Conservation (phyloP, 306 rosid genomes). For the Dalbergia oliveri region DNA sequence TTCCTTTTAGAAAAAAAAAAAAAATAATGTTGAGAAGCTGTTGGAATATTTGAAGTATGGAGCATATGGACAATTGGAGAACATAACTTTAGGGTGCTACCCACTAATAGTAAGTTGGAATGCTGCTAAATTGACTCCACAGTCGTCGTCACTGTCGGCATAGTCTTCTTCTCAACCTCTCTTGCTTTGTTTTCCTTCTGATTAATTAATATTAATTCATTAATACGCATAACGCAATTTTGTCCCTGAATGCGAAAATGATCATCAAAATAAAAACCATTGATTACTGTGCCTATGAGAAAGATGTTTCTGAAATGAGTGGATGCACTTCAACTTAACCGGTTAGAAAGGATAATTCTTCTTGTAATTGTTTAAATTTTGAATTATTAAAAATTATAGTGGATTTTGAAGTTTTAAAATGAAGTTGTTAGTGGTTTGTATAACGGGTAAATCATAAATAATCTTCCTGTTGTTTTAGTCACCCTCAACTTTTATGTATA, state of each 20-base stretch:
- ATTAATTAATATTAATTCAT: neutral
- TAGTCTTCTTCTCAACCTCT: neutral
- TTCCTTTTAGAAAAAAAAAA: neutral
- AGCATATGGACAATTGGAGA: neutral
- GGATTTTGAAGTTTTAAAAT: too few relatives aligned
- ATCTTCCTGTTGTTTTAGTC: too few relatives aligned
- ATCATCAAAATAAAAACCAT: neutral
- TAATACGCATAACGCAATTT: neutral
- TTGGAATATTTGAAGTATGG: conserved; percentile 10
- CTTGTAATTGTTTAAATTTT: too few relatives aligned
- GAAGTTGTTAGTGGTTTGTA: too few relatives aligned
- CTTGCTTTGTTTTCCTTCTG: neutral
- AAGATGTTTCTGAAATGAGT: neutral
- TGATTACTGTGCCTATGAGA: neutral
- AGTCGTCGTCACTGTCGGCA: conserved; percentile 24
- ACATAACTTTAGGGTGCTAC: neutral
- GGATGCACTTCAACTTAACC: neutral
- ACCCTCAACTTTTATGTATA: too few relatives aligned
- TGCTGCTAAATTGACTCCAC: neutral
- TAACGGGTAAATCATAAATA: too few relatives aligned
- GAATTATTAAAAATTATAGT: too few relatives aligned
- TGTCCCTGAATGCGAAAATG: neutral
- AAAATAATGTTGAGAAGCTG: neutral
- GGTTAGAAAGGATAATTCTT: neutral
- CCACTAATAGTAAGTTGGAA: too few relatives aligned